A percentile compares a stretch with the other conserved stretches of the same genome.
Conservation (phyloP, 2,329 filamentous ascomycete genomes). For the Niveomyces coronatus region DNA sequence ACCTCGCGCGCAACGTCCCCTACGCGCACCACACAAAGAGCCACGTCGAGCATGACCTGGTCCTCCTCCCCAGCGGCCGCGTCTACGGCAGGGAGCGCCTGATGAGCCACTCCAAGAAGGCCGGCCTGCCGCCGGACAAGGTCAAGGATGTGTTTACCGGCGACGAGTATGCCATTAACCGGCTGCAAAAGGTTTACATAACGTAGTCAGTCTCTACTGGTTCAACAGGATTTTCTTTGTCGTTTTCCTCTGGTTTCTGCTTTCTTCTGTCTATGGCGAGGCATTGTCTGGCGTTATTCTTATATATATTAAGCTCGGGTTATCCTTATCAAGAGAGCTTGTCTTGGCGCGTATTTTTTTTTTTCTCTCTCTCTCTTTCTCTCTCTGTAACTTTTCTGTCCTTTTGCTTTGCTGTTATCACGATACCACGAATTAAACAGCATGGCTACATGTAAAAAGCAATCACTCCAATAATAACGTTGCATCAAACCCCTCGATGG, state of each 20-base stretch:
- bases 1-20: slow-evolving; percentile 76
- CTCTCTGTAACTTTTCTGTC: too few species aligned
- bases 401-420: neutral
- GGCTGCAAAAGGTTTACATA: slow-evolving; percentile 83
- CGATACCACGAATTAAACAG: slow-evolving; percentile 8
- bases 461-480: too few species aligned
- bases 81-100: slow-evolving; percentile 73
- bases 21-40: slow-evolving; percentile 95
- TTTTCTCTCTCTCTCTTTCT: too few species aligned
- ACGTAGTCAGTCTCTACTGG: slow-evolving; percentile 30
- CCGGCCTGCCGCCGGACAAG: slow-evolving; percentile 54
- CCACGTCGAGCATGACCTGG: slow-evolving; percentile 76
- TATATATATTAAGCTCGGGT: too few species aligned
- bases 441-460: slow-evolving; percentile 5
- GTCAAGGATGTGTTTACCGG: slow-evolving; percentile 74
- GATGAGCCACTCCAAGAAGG: slow-evolving; percentile 67
- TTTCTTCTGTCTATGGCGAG: neutral
- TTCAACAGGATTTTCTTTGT: neutral
- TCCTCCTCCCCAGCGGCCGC: slow-evolving; percentile 77
- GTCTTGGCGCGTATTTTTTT: neutral
- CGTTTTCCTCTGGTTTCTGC: neutral
- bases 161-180: slow-evolving; percentile 49
- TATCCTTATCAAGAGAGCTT: neutral
- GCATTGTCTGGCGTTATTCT: too few species aligned
- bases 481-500: too few species aligned